A percentile compares a stretch with the other conserved stretches of the same genome.
Conservation (phyloP, 2,329 filamentous ascomycete species). For the Talaromyces sp. region DNA sequence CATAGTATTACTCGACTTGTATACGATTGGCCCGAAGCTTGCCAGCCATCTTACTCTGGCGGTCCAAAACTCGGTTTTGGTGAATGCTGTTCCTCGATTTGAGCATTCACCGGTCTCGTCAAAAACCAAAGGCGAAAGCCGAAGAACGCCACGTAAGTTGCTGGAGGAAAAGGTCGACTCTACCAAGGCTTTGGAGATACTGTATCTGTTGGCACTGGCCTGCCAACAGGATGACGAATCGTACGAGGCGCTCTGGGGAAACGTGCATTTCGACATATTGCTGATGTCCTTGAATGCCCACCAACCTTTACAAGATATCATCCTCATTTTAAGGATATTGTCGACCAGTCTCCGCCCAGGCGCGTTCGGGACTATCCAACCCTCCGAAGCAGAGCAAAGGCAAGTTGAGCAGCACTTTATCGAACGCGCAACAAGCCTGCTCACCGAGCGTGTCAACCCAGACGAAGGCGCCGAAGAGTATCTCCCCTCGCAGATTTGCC, state of each 20-base stretch:
- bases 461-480: constrained; percentile 40
- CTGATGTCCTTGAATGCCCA: constrained; percentile 55
- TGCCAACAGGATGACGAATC: constrained; percentile 41
- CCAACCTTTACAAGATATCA: constrained; percentile 53
- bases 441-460: constrained; percentile 49
- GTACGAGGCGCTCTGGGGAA: constrained; percentile 49
- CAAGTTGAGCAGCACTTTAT: constrained; percentile 46
- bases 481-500: constrained; percentile 32
- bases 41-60: constrained; percentile 35
- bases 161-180: constrained; percentile 49
- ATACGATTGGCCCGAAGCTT: constrained; percentile 29
- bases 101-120: constrained; percentile 39
- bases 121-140: constrained; percentile 33
- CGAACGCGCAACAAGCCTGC: constrained; percentile 53
- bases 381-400: constrained; percentile 32
- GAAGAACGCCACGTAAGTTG: constrained; percentile 36
- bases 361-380: constrained; percentile 52
- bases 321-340: constrained; percentile 50
- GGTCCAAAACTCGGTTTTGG: constrained; percentile 43
- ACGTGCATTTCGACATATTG: constrained; percentile 54
- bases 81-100: constrained; percentile 52
- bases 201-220: constrained; percentile 48
- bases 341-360: constrained; percentile 49
- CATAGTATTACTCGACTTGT: constrained; percentile 36
- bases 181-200: constrained; percentile 49